Evolutionary conservation across 2,329 filamentous ascomycete genomes (phyloP), one percentile per base, ranked within the genome.

Genomic region (Ophiostoma sp.): DNA sequence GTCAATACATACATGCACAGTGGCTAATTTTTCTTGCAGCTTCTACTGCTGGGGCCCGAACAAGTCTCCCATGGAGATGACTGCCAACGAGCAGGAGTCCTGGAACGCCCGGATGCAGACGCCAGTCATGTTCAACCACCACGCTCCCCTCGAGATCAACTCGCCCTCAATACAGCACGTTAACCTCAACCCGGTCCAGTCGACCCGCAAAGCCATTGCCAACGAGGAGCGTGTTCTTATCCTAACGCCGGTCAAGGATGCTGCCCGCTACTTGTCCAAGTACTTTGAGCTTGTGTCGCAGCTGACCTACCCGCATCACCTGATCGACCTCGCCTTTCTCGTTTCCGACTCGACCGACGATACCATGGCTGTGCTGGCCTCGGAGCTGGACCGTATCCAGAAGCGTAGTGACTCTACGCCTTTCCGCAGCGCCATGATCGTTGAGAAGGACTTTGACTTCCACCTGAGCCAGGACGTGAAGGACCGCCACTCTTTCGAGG

Each of bases 21-120:
- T 31, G 10, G 17, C 70, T 71, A 36, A 71, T 67, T 13, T 62
- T 68, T 1, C 17, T 35, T 41, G n/a, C 71, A 98, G 94, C 81
- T 97, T 96, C 81, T 96, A 97, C 82, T 99, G 95, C 83, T 98
- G 93, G 86, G 95, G 95, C 15, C 94, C 95, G 17, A 88, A 90
- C 33, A 97, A 96, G 83, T 88, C 95, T n/a, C 95, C 95, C 69
- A 96, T 96, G 89, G 89, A 95, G 74, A 97, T 99, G 93, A 88
- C 91, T 60, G 83, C 90, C 70, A 97, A 97, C 78, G 95, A 99
- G 78, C 90, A 94, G 79, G 89, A 89, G 73, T 86, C 92, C 74
- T 99, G 95, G 95, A 90, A 91, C 75, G 89, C 88, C 71, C 94
- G 97, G 78, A 83, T 95, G 73, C 89, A 94, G 76, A 98, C 95